Base-by-base conservation (phyloP, 208 protist species). In the Acanthamoeba culbertsoni region DNA sequence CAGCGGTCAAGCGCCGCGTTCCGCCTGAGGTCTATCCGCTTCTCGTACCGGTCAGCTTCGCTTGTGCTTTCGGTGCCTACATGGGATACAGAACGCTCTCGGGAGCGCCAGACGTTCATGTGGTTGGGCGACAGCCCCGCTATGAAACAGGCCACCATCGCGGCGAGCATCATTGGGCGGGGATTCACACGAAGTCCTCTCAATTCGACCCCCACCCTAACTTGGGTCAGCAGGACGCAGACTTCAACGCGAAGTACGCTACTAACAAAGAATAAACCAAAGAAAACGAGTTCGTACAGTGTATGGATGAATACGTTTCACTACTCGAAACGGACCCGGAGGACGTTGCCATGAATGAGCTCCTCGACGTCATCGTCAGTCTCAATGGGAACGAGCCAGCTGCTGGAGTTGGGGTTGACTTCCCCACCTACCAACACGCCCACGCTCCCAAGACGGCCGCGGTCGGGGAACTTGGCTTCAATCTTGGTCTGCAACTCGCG, bases 331-430 rank as follows among this genome's bases (percentile, higher is more conserved):
- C 68, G 33, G 16, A 28, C 68, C 37, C 68, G 68, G 10, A 79
- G 68, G 35, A 79, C 68, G 68, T 79, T 79, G 12, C 68, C 68
- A 40, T 79, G 68, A 20, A 79, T 48, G 33, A 79, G 42, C 20
- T 79, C 68, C 23, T 79, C 68, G 12, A 79, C 68, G 35, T 79
- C 68, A 40, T 79, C 68, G n/a, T 79, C 68, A 7, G 68, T 79
- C 42, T 48, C 68, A 40, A 79, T 79, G 35, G 68, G 68, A n/a
- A 79, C 48, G 7, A 79, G 20, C 68, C 68, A 79, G 16, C 59
- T 37, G 59, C 14, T 37, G 26, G 8, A 33, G 55, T 63, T 63
- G 55, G 7, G 10, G 23, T n/a, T 40, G 55, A 33, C 31, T 14
- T 7, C 10, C 65, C 33, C 1, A 10, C 33, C 37, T 40, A 79